These are phyloP conservation scores for Sporobolomyces pararoseus DNA, from an alignment of 768 basidiomycete genomes.

Conservation along the genomic window DNA sequence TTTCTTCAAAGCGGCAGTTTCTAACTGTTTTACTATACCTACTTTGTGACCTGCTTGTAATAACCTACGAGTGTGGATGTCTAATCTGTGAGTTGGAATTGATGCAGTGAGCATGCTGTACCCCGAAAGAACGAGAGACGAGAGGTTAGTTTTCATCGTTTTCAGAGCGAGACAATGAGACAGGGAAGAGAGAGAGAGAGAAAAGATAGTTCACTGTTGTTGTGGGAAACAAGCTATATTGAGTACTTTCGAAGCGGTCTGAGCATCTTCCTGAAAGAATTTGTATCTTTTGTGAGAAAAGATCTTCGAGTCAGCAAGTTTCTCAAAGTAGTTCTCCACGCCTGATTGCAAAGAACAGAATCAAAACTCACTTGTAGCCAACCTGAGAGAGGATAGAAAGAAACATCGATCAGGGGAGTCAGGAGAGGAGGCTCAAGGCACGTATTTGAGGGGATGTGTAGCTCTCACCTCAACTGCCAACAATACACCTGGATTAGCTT, in stretches of 20 bases:
- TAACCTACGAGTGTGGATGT: conserved; percentile 50
- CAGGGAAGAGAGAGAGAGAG: too few relatives aligned
- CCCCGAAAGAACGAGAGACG: too few relatives aligned
- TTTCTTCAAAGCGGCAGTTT: conserved; percentile 87
- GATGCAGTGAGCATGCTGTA: conserved; percentile 63
- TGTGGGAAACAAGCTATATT: conserved; percentile 70
- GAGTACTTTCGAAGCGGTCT: conserved; percentile 52
- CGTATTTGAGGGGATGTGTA: too few relatives aligned
- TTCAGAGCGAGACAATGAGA: too few relatives aligned
- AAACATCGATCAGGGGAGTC: too few relatives aligned
- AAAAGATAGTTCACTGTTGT: conserved; percentile 55
- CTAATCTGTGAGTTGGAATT: conserved; percentile 64
- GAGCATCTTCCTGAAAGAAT: conserved; percentile 78
- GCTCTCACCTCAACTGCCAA: conserved; percentile 64
- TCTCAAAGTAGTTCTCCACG: too few relatives aligned
- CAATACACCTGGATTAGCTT: conserved; percentile 50
- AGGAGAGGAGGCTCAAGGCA: too few relatives aligned
- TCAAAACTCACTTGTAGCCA: conserved; percentile 61
- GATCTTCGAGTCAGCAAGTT: too few relatives aligned
- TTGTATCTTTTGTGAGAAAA: conserved; percentile 47
- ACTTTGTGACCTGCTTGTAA: conserved; percentile 76
- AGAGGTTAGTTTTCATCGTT: too few relatives aligned
- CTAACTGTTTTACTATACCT: conserved; percentile 74
- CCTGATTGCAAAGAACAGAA: too few relatives aligned
- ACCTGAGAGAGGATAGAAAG: too few relatives aligned